These are phyloP conservation scores for Medakamo hakoo DNA, from an alignment of 139 green algal species.

Conservation along the genomic window DNA sequence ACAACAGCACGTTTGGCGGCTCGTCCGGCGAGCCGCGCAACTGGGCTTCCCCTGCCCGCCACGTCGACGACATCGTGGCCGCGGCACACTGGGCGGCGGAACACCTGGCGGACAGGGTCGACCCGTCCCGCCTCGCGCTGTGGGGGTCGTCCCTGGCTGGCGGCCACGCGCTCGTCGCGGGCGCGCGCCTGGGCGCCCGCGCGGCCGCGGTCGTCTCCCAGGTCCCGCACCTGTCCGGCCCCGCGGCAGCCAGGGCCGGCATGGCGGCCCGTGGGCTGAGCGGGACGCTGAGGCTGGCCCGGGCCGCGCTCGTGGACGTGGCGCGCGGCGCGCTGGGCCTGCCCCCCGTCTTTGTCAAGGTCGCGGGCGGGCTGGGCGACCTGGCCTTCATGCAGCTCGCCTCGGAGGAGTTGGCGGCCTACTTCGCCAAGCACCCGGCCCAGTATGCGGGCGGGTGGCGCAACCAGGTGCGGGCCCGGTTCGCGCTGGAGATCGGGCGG, in stretches of 20 bases:
- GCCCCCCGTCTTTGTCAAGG: conserved; percentile 20
- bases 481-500: conserved; percentile 13
- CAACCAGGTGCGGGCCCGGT: conserved; percentile 10
- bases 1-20: conserved; percentile 34
- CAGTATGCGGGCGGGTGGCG: conserved; percentile 27
- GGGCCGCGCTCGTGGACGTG: conserved; percentile 8
- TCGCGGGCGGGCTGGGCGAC: conserved; percentile 10
- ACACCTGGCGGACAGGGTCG: neutral
- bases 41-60: conserved; percentile 22
- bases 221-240: conserved; percentile 20
- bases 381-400: conserved; percentile 23
- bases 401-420: conserved; percentile 12
- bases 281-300: neutral
- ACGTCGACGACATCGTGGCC: conserved; percentile 27
- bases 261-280: conserved; percentile 9
- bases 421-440: conserved; percentile 26
- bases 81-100: conserved; percentile 14
- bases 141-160: conserved; percentile 33
- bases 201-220: conserved; percentile 17
- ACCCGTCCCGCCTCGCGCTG: conserved; percentile 16
- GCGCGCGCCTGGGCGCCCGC: neutral
- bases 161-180: conserved; percentile 26
- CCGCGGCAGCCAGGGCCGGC: neutral
- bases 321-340: conserved; percentile 3
- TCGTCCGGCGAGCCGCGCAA: conserved; percentile 27